Evolutionary conservation across 1,284 basidiomycete species (phyloP).

Genomic region (Erythrobasidium hasegawianum): DNA sequence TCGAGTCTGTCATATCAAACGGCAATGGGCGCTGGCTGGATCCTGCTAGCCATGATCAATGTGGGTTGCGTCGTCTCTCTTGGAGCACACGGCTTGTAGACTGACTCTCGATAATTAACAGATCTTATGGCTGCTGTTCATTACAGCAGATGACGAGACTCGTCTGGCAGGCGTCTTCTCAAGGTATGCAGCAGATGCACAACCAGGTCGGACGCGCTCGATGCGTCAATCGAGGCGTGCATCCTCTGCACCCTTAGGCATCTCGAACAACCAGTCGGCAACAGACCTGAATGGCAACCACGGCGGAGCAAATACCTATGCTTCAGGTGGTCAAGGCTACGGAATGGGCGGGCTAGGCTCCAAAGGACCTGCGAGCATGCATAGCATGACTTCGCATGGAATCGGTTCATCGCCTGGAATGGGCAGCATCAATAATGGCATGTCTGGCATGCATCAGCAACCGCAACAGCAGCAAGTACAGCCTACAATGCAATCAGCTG

Average conservation of each 20-base stretch:
- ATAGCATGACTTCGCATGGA: background rate
- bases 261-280: slow-evolving; percentile 15
- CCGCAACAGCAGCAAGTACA: background rate
- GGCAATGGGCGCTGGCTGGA: slow-evolving; percentile 88
- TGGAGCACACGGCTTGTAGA: too few species aligned
- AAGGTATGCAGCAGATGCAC: slow-evolving; percentile 75
- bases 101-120: slow-evolving; percentile 51
- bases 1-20: slow-evolving; percentile 49
- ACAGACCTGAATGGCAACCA: slow-evolving; percentile 11
- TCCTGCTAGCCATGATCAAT: slow-evolving; percentile 78
- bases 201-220: slow-evolving; percentile 33
- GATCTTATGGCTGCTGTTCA: slow-evolving; percentile 92
- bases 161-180: slow-evolving; percentile 78
- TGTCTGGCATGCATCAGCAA: background rate
- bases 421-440: slow-evolving; percentile 5
- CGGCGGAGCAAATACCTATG: slow-evolving; percentile 15
- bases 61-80: too few species aligned
- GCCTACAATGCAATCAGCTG: background rate
- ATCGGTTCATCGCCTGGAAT: slow-evolving; percentile 6
- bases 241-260: slow-evolving; percentile 10
- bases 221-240: slow-evolving; percentile 30
- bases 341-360: slow-evolving; percentile 2
- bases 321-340: slow-evolving; percentile 21
- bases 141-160: slow-evolving; percentile 92
- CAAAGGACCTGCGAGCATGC: background rate